Base-by-base conservation (phyloP, 495 filamentous ascomycete genomes). In the Trichoderma asperelloides region DNA sequence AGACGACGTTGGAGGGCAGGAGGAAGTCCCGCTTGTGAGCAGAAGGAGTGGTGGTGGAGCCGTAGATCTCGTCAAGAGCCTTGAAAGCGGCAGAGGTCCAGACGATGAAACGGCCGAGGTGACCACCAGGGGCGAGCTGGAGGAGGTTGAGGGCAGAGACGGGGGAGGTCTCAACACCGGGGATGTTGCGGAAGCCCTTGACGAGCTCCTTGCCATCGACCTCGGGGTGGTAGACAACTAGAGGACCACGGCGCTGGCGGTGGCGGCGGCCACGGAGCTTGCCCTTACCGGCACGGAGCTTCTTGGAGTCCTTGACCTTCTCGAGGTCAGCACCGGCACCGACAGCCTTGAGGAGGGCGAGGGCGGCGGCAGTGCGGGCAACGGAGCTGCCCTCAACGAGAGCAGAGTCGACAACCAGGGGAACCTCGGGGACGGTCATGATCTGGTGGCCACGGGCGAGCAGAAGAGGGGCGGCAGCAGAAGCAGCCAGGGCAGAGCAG, bases 1-100 rank as follows among this genome's bases (percentile, higher is more conserved):
- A 81, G 73, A 98, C 89, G 69, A 94, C 71, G 81, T 90, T 90
- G 71, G 89, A 89, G 65, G 95, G 95, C 70, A 98, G 88, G 72
- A 95, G 87, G 89, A 93, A 98, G 87, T 97, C 94, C 84, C 92
- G 94, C 91, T 98, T 98, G 71, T 96, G 88, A 66, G 87, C 87
- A 65, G 91, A 91, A 68, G 92, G 86, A 72, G 82, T 83, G 75
- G 89, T 92, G 71, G 91, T 93, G 76, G 88, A 89, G 74, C 96
- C 95, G 85, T 98, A 98, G 86, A 98, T 89, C 78, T 85, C 84
- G 82, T 98, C 93, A 68, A 98, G 91, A 69, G 95, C 91, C 80
- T 92, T 86, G 85, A 98, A 97, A 65, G 95, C 95, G 69, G 92
- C 86, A 68, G 96, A 97, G 72, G 95, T 94, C 95, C 95, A 98